Evolutionary conservation across 148 eudicot genomes (phyloP).

Genomic region (Rhododendron kiyosumense): DNA sequence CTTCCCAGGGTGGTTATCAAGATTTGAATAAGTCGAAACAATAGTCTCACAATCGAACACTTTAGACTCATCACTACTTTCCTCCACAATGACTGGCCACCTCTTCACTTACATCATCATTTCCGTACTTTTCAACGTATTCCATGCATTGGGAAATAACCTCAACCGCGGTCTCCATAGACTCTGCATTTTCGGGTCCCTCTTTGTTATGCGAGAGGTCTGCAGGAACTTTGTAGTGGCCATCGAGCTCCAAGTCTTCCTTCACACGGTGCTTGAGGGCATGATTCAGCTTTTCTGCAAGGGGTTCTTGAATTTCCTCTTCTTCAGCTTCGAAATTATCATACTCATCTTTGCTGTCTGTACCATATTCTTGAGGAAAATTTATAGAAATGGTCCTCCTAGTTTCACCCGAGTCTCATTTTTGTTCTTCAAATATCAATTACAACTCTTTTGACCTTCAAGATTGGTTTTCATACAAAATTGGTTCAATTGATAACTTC

Average conservation of each 20-base stretch:
- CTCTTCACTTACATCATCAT: slow-evolving; percentile 41
- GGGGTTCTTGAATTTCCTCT: slow-evolving; percentile 34
- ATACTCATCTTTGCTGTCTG: slow-evolving; percentile 60
- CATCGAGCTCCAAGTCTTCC: slow-evolving; percentile 42
- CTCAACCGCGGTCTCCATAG: slow-evolving; percentile 34
- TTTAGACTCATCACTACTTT: slow-evolving; percentile 90
- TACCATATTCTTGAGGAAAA: slow-evolving; percentile 74
- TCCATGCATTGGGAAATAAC: slow-evolving; percentile 46
- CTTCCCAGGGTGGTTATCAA: slow-evolving; percentile 92
- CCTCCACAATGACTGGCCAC: slow-evolving; percentile 39
- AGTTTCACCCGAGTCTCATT: no score
- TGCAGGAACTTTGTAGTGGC: slow-evolving; percentile 42
- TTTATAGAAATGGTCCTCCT: no score
- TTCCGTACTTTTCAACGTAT: slow-evolving; percentile 71
- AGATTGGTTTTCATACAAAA: no score
- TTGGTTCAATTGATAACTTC: no score
- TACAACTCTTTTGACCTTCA: no score
- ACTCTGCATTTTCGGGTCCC: slow-evolving; percentile 25
- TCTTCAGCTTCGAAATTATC: slow-evolving; percentile 33
- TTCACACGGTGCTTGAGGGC: slow-evolving; percentile 36
- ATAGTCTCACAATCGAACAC: slow-evolving; percentile 89
- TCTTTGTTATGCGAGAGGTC: slow-evolving; percentile 27
- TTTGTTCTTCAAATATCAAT: no score
- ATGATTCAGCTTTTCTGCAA: slow-evolving; percentile 53
- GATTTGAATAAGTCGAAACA: slow-evolving; percentile 79